phyloP scores from a whole-genome alignment of 2,329 filamentous ascomycete genomes.

The Corniculantispora saksenae region DNA sequence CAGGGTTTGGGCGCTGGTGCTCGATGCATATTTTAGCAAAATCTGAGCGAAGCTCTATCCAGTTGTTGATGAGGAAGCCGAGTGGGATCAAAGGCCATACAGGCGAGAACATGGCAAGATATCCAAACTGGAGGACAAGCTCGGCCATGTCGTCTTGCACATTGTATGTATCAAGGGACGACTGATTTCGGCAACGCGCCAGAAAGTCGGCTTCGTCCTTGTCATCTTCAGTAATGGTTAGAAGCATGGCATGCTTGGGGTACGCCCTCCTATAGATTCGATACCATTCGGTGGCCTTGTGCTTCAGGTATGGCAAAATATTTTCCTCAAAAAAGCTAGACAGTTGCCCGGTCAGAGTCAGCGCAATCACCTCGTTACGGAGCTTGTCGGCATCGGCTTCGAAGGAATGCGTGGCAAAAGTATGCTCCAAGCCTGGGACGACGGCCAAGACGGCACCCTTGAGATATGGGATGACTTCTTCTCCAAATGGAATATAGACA shows the following conservation, averaged over 20 bases:
- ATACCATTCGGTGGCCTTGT: conserved; percentile 52
- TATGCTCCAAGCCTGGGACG: conserved; percentile 40
- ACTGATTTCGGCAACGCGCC: conserved; percentile 63
- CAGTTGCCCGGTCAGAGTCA: conserved; percentile 72
- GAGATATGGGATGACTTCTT: conserved; percentile 66
- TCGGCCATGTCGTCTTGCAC: conserved; percentile 73
- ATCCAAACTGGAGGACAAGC: conserved; percentile 73
- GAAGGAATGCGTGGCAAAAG: conserved; percentile 59
- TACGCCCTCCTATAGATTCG: conserved; percentile 37
- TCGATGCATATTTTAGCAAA: conserved; percentile 76
- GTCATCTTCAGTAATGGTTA: conserved; percentile 54
- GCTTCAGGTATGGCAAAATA: conserved; percentile 68
- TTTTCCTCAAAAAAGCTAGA: conserved; percentile 73
- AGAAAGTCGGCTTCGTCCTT: conserved; percentile 66
- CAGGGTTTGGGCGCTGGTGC: conserved; percentile 69
- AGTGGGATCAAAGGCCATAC: conserved; percentile 75
- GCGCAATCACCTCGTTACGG: conserved; percentile 72
- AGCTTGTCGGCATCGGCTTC: conserved; percentile 66
- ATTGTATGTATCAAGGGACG: conserved; percentile 68
- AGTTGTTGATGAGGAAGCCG: conserved; percentile 75
- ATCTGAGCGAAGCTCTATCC: conserved; percentile 75
- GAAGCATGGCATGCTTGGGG: conserved; percentile 45
- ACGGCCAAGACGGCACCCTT: conserved; percentile 60
- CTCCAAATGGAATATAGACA: conserved; percentile 75
- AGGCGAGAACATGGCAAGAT: conserved; percentile 71